phyloP scores from a whole-genome alignment of 1,284 basidiomycete genomes.

The Polyporus tsugae region DNA sequence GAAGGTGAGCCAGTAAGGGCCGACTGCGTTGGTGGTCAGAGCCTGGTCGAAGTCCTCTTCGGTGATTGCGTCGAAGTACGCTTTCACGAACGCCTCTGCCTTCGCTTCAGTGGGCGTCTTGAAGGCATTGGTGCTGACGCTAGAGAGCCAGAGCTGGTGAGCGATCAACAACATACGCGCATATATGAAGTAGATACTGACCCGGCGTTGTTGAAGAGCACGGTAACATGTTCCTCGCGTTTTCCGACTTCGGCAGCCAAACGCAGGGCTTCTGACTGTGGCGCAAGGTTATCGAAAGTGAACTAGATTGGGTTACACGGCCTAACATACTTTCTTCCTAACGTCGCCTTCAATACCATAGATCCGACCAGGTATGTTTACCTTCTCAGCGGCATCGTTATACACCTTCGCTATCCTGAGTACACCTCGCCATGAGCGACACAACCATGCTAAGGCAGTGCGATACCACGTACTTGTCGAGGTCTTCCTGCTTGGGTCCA shows the following conservation, averaged over 20 bases:
- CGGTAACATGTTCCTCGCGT: conserved; percentile 53
- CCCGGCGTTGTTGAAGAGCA: conserved; percentile 52
- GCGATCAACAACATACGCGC: background rate
- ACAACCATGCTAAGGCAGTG: background rate
- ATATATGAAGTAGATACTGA: conserved; percentile 22
- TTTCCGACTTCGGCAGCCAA: conserved; percentile 52
- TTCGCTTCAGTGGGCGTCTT: conserved; percentile 46
- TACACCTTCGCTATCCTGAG: conserved; percentile 47
- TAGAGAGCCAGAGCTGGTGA: background rate
- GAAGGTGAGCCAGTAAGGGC: conserved; percentile 60
- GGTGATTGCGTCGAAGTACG: conserved; percentile 50
- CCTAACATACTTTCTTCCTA: conserved; percentile 48
- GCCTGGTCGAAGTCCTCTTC: conserved; percentile 50
- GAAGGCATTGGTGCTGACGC: conserved; percentile 36
- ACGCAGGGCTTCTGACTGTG: conserved; percentile 53
- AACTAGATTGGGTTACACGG: background rate
- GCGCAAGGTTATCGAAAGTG: background rate
- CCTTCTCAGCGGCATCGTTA: conserved; percentile 48
- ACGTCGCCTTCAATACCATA: conserved; percentile 55
- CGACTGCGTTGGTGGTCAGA: conserved; percentile 53
- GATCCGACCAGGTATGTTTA: conserved; percentile 46
- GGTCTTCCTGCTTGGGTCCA: conserved; percentile 52
- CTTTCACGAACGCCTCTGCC: conserved; percentile 48
- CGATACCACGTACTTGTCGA: conserved; percentile 45
- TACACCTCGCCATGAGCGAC: background rate